A percentile compares a stretch with the other conserved stretches of the same genome.
These are phyloP conservation scores for Camelina laxa DNA, from an alignment of 345 rosid species.

Conservation along the genomic window DNA sequence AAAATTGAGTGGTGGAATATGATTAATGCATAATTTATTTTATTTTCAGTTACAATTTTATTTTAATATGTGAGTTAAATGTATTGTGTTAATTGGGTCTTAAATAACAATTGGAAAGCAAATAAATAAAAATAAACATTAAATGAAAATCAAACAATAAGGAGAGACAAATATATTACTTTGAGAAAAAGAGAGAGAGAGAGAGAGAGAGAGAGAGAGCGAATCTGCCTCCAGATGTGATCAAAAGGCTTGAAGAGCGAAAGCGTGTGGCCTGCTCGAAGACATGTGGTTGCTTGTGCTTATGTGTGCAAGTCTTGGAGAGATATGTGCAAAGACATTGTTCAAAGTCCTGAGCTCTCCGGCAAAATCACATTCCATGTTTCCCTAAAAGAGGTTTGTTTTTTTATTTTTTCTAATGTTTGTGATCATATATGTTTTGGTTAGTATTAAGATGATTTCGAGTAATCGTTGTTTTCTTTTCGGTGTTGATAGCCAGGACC, in stretches of 20 bases:
- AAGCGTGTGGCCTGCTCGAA: slow-evolving; percentile 84
- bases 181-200: too few relatives aligned
- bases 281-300: slow-evolving; percentile 93
- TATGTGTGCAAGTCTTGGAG: slow-evolving; percentile 94
- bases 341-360: slow-evolving; percentile 70
- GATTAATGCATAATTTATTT: too few relatives aligned
- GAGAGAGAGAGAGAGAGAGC: too few relatives aligned
- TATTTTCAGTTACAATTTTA: too few relatives aligned
- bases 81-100: too few relatives aligned
- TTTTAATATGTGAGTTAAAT: too few relatives aligned
- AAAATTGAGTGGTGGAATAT: too few relatives aligned
- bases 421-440: not conserved
- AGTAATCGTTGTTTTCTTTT: not conserved
- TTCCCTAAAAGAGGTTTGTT: slow-evolving; percentile 80
- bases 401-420: not conserved
- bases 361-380: slow-evolving; percentile 94
- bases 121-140: too few relatives aligned
- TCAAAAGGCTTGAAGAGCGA: slow-evolving; percentile 92
- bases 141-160: too few relatives aligned
- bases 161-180: too few relatives aligned
- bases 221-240: too few relatives aligned
- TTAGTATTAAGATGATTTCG: not conserved
- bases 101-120: too few relatives aligned
- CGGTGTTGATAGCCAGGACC: slow-evolving; percentile 73
- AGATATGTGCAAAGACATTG: slow-evolving; percentile 93